A percentile compares a stretch with the other conserved stretches of the same genome.
Evolutionary conservation across 805 yeast species (phyloP).

Genomic region (Spathaspora passalidarum): DNA sequence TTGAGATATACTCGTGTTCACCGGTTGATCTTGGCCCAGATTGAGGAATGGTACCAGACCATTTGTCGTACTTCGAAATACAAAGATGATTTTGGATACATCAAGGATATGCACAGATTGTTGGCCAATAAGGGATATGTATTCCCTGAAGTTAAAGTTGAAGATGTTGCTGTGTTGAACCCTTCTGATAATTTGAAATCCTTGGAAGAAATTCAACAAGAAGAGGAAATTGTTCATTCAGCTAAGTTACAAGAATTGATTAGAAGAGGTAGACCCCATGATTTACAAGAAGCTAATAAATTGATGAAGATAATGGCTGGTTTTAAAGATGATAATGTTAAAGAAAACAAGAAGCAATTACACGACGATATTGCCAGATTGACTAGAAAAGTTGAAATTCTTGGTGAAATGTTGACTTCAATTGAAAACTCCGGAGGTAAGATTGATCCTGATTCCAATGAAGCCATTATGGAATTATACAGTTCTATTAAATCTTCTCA

Average conservation of each 20-base stretch:
- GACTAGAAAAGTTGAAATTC: conserved; percentile 79
- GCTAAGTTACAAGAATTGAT: conserved; percentile 95
- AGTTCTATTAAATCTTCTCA: conserved; percentile 77
- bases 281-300: conserved; percentile 92
- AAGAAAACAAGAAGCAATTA: conserved; percentile 73
- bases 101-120: conserved; percentile 93
- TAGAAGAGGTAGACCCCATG: conserved; percentile 93
- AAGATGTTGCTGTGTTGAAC: conserved; percentile 89
- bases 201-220: conserved; percentile 85
- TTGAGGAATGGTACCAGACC: conserved; percentile 97
- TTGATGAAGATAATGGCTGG: conserved; percentile 99
- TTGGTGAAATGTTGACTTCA: conserved; percentile 78
- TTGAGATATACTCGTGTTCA: conserved; percentile 79
- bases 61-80: conserved; percentile 86
- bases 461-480: conserved; percentile 76
- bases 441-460: conserved; percentile 44
- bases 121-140: conserved; percentile 86
- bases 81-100: conserved; percentile 87
- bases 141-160: conserved; percentile 87
- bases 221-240: conserved; percentile 87
- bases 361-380: conserved; percentile 81
- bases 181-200: conserved; percentile 86
- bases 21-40: conserved; percentile 77
- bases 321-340: conserved; percentile 76
- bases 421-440: conserved; percentile 37